phyloP scores from a whole-genome alignment of 2,329 filamentous ascomycete genomes.

The Chaetothyriales sp. region DNA sequence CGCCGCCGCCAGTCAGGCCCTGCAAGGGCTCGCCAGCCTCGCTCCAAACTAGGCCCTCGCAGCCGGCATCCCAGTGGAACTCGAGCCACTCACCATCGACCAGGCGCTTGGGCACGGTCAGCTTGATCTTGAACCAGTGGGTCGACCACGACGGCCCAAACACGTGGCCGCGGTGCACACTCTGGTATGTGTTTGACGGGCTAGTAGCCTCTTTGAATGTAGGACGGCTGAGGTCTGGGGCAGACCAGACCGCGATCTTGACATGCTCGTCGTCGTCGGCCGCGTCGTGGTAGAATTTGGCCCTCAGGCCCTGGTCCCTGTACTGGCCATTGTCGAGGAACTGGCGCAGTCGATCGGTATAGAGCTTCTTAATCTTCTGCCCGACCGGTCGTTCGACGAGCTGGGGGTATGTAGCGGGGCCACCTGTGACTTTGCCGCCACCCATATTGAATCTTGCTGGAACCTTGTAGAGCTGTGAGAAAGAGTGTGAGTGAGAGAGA shows the following conservation, averaged over 20 bases:
- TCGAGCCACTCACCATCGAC: slow-evolving; percentile 68
- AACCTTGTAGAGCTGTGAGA: background rate
- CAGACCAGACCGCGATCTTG: slow-evolving; percentile 73
- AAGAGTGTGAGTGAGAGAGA: background rate
- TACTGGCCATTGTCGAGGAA: slow-evolving; percentile 73
- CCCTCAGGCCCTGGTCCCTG: slow-evolving; percentile 55
- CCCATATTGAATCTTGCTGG: slow-evolving; percentile 9
- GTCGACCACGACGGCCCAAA: slow-evolving; percentile 96
- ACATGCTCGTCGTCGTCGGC: slow-evolving; percentile 58
- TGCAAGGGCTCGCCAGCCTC: slow-evolving; percentile 81
- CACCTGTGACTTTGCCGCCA: slow-evolving; percentile 13
- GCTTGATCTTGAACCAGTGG: slow-evolving; percentile 81
- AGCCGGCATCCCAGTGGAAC: slow-evolving; percentile 89
- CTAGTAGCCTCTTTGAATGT: slow-evolving; percentile 65
- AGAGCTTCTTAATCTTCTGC: slow-evolving; percentile 71
- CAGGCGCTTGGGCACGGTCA: slow-evolving; percentile 63
- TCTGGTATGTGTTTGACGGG: slow-evolving; percentile 52
- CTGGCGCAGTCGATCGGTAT: slow-evolving; percentile 64
- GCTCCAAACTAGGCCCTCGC: slow-evolving; percentile 88
- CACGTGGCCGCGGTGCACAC: slow-evolving; percentile 56
- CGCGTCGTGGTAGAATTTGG: slow-evolving; percentile 57
- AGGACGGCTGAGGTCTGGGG: slow-evolving; percentile 62
- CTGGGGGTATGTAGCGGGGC: slow-evolving; percentile 31
- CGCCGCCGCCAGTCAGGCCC: slow-evolving; percentile 76
- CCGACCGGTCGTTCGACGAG: slow-evolving; percentile 43